Base-by-base conservation (phyloP, 352 stramenopile species). In the Chrysophaeum taylorii region DNA sequence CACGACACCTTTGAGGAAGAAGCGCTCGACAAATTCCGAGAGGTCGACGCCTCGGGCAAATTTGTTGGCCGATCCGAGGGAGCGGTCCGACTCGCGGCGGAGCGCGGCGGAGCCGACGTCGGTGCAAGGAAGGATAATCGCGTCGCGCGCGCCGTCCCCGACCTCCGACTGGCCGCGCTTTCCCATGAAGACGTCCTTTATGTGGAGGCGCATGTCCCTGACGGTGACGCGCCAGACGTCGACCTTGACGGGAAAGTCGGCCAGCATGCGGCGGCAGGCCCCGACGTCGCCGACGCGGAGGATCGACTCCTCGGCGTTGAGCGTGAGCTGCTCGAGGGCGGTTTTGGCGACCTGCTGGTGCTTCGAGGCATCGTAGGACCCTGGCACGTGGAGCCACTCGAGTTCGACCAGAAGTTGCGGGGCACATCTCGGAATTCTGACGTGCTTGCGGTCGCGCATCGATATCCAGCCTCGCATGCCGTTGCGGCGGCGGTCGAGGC, bases 111-210 rank as follows among this genome's bases (percentile, higher is more conserved):
- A 25, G 4, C 25, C 25, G n/a, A 62, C n/a, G 50, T 62, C 50
- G 50, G 38, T 4, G 4, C 35, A 21, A 2, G 23, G 23, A 7
- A 62, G 7, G 2, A 39, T 4, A 9, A 62, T 31, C 5, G 50
- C 50, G 50, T 62, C 50, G 23, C 50, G 23, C 9, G 2, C 1
- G 15, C 50, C 50, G 50, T 2, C 27, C 4, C 50, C 50, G 50
- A 62, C 50, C 27, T 62, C 50, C 5, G 50, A 25, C 50, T 62
- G 50, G n/a, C 50, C 50, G 7, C 23, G 9, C 5, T 4, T 33
- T 25, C 50, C 50, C 50, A 62, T 62, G 50, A 62, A 62, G 50
- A 62, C 25, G 50, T 62, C 50, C 50, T 62, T 62, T 25, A 62
- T 31, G 50, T 62, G 50, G n/a, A 62, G 50, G 4, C 38, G 27